Evolutionary conservation across 768 basidiomycete genomes (phyloP), one percentile per base, ranked within the genome.

Genomic region (Tylopilus intermedius): DNA sequence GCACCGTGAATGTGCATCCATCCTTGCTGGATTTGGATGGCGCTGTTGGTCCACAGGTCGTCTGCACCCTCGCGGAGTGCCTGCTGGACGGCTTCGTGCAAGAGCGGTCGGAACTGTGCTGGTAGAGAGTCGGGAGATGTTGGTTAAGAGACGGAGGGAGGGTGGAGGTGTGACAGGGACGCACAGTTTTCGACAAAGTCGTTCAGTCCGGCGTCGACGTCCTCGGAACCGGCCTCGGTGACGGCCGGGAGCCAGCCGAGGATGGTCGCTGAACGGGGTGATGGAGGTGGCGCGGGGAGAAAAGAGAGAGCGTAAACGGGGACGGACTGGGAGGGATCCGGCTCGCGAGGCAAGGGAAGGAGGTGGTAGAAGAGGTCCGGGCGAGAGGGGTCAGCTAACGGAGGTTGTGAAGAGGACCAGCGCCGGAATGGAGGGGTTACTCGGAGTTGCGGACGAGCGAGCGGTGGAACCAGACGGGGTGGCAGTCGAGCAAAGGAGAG

Each of bases 1-100:
- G 47, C 41, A 78, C 78, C 79, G 41, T 90, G 80, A 43, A 92
- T 83, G 63, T 92, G 90, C 85, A 92, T 86, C 90, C 90, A 92
- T n/a, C 90, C 90, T 18, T 80, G 68, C 54, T 79, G 79, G 3
- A 82, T 68, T 61, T 88, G 86, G 29, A 77, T 65, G 9, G 88
- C 90, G 6, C 77, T 79, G 51, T 82, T 82, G 5, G 62, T 76
- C 73, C 83, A 83, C 3, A 87, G 71, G 2, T 86, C 83, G 58
- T 92, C 90, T 1, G 76, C 71, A 9, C 74, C 76, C 42, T 86
- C 79, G 18, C 59, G 62, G 5, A 90, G 71, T 18, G 76, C 82
- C 24, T 71, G 67, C 46, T 76, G 74, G 14, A 90, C 71, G 9
- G 79, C 79, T 48, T 79, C 68, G 58, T 91, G 87, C 44, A 91